Evolutionary conservation across 1,284 basidiomycete species (phyloP).

Genomic region (Cryptococcus deneoformans): DNA sequence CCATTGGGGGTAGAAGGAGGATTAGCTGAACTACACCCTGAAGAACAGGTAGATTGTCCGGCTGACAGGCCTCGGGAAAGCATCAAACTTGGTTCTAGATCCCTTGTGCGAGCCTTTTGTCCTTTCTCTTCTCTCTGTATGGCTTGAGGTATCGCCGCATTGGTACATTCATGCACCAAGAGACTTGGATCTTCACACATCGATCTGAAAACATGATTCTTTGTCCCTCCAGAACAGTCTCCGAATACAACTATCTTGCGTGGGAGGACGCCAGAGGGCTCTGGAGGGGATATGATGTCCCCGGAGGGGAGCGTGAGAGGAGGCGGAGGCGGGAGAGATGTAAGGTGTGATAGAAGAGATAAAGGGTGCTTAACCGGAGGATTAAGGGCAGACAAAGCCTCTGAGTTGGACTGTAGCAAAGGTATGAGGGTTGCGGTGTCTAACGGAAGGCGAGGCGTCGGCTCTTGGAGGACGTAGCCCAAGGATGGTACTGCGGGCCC

Average conservation of each 20-base stretch:
- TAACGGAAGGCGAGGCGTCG: conserved; percentile 48
- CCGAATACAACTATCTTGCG: conserved; percentile 51
- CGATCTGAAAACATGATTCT: conserved; percentile 31
- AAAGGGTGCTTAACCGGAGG: conserved; percentile 64
- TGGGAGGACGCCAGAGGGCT: conserved; percentile 43
- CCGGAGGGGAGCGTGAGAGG: conserved; percentile 73
- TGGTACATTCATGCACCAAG: conserved; percentile 74
- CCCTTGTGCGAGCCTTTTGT: conserved; percentile 29
- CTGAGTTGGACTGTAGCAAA: conserved; percentile 49
- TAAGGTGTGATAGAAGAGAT: conserved; percentile 65
- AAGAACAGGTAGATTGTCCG: not conserved
- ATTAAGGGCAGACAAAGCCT: conserved; percentile 56
- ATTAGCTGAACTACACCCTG: not conserved
- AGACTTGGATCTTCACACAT: conserved; percentile 41
- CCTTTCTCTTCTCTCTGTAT: conserved; percentile 45
- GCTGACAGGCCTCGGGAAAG: not conserved
- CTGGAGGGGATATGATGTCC: conserved; percentile 69
- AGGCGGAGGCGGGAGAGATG: conserved; percentile 55
- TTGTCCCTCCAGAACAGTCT: conserved; percentile 44
- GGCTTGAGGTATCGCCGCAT: conserved; percentile 64
- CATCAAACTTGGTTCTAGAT: conserved; percentile 43
- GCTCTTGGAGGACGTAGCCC: conserved; percentile 75
- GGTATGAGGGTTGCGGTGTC: conserved; percentile 44
- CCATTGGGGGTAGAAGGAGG: conserved; percentile 2
- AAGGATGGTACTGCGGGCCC: conserved; percentile 67